Conservation (phyloP, 2,329 filamentous ascomycete species). For the Ophiocordyceps camponoti-floridani region DNA sequence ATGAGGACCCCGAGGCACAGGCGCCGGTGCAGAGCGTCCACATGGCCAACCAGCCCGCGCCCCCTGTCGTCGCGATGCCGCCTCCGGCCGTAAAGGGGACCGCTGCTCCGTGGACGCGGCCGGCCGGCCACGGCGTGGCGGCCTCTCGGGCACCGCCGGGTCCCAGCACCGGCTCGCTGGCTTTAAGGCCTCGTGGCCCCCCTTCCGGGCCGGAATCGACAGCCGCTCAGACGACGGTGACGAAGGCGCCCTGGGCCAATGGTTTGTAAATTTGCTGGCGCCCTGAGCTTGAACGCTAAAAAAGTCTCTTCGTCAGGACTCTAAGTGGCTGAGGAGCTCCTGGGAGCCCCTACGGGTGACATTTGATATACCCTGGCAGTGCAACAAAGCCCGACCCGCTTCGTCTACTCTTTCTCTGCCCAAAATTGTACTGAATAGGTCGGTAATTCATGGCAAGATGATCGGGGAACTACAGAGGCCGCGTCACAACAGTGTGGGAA, state of each 20-base stretch:
- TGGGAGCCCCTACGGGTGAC: background rate
- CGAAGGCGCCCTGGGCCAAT: conserved; percentile 29
- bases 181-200: conserved; percentile 6
- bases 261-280: conserved; percentile 4
- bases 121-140: conserved; percentile 17
- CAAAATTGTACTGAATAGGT: background rate
- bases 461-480: background rate
- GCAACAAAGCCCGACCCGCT: background rate
- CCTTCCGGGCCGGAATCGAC: conserved; percentile 11
- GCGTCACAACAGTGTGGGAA: background rate
- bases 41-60: conserved; percentile 32
- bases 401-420: background rate
- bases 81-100: conserved; percentile 14
- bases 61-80: conserved; percentile 1
- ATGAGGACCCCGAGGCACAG: conserved; percentile 43
- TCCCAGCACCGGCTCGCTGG: conserved; percentile 10
- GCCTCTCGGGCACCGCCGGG: conserved; percentile 19
- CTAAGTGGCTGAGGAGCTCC: background rate
- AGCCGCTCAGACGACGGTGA: conserved; percentile 20
- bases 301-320: too few species aligned
- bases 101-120: conserved; percentile 25
- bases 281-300: too few species aligned
- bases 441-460: background rate
- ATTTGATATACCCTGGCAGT: too few species aligned
- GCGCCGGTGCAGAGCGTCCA: conserved; percentile 33